A percentile compares a stretch with the other conserved stretches of the same genome.
phyloP scores from a whole-genome alignment of 352 stramenopile species.

The Globisporangium cystogenes region DNA sequence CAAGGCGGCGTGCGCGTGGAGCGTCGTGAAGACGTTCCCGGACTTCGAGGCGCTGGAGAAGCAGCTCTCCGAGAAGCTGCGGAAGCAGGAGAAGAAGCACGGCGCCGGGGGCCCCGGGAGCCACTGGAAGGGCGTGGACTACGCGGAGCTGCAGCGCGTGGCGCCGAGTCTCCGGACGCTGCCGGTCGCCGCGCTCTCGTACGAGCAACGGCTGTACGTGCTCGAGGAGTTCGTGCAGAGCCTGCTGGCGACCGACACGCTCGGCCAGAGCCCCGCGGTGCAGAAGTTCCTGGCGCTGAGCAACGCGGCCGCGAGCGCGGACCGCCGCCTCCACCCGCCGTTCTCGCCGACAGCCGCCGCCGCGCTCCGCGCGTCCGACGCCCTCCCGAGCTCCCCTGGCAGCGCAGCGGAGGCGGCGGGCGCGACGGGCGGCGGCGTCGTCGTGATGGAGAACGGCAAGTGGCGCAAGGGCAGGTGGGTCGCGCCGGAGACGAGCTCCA shows the following conservation, averaged over 20 bases:
- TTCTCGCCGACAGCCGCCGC: slow-evolving; percentile 8
- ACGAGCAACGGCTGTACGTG: slow-evolving; percentile 59
- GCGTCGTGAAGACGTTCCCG: slow-evolving; percentile 57
- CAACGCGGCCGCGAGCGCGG: slow-evolving; percentile 11
- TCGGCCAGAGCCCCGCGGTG: slow-evolving; percentile 68
- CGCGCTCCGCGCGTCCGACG: neutral
- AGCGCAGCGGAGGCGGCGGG: neutral
- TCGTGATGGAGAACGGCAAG: slow-evolving; percentile 70
- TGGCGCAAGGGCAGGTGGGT: slow-evolving; percentile 55
- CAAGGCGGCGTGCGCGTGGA: slow-evolving; percentile 56
- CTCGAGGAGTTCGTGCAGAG: slow-evolving; percentile 70
- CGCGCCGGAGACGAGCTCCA: slow-evolving; percentile 56
- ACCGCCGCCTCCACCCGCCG: neutral
- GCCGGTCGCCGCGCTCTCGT: slow-evolving; percentile 26
- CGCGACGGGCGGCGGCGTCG: slow-evolving; percentile 9
- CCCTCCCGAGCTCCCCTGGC: neutral
- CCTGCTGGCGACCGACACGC: slow-evolving; percentile 57
- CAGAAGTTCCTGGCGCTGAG: slow-evolving; percentile 68
- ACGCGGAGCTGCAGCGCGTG: slow-evolving; percentile 45
- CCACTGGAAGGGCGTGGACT: slow-evolving; percentile 74
- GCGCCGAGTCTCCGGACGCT: slow-evolving; percentile 46
- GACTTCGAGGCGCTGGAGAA: slow-evolving; percentile 75
- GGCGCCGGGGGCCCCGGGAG: slow-evolving; percentile 26
- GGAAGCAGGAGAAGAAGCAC: slow-evolving; percentile 69
- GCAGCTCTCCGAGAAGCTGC: slow-evolving; percentile 50